Conservation (phyloP, 345 rosid genomes). For the Isatis tinctoria region DNA sequence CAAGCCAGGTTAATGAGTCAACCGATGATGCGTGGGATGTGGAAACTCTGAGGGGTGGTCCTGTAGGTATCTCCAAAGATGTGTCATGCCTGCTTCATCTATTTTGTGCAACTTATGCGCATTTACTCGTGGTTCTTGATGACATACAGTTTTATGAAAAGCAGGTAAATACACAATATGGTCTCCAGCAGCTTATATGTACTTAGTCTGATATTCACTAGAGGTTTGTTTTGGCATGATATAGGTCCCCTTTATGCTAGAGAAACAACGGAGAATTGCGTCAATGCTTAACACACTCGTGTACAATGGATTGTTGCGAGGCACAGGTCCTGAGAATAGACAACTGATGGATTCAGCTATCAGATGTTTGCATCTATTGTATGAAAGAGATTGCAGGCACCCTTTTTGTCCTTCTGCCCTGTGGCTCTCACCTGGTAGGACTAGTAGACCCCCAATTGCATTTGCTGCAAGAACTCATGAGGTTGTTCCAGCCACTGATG, state of each 20-base stretch:
- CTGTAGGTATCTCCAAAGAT: conserved; percentile 68
- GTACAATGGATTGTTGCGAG: conserved; percentile 64
- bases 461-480: conserved; percentile 90
- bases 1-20: conserved; percentile 41
- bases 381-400: conserved; percentile 96
- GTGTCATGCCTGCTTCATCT: conserved; percentile 72
- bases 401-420: conserved; percentile 74
- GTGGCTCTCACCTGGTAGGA: conserved; percentile 95
- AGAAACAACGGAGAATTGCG: conserved; percentile 77
- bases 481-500: conserved; percentile 50
- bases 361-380: conserved; percentile 86
- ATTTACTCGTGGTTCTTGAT: conserved; percentile 91
- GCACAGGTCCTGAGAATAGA: conserved; percentile 46
- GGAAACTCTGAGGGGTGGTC: conserved; percentile 63
- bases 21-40: conserved; percentile 65
- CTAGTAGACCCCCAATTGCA: conserved; percentile 76
- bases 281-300: conserved; percentile 85
- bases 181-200: conserved; percentile 12
- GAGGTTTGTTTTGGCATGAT: conserved; percentile 30
- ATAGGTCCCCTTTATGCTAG: conserved; percentile 78
- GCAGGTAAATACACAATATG: conserved; percentile 53
- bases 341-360: conserved; percentile 79
- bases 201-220: conserved; percentile 1
- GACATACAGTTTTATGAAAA: conserved; percentile 97
- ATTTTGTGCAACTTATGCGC: conserved; percentile 86